phyloP scores from a whole-genome alignment of 768 basidiomycete genomes.

The Mycena olivaceomarginata region DNA sequence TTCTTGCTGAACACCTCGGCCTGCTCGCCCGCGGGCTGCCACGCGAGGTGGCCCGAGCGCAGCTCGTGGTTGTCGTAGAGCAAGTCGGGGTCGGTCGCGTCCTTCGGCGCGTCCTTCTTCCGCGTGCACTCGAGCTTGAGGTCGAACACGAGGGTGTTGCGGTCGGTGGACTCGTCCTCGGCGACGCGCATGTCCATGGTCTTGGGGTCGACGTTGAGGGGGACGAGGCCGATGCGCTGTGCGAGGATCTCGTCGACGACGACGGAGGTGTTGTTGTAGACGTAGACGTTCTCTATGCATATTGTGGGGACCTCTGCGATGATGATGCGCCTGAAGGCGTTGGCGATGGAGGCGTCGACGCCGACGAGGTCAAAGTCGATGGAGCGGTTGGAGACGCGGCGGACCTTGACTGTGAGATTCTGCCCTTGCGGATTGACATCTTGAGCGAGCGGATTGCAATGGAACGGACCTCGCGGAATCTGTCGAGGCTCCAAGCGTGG shows the following conservation, averaged over 20 bases:
- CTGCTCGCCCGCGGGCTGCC: constrained; percentile 92
- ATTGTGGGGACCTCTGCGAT: constrained; percentile 97
- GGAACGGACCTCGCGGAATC: constrained; percentile 83
- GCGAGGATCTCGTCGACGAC: constrained; percentile 96
- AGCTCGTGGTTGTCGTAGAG: constrained; percentile 86
- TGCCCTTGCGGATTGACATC: constrained; percentile 62
- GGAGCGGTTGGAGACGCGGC: constrained; percentile 86
- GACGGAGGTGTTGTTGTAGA: constrained; percentile 96
- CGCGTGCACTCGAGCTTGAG: constrained; percentile 82
- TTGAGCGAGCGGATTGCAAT: constrained; percentile 18
- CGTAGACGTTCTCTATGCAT: constrained; percentile 92
- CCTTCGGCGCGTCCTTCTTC: constrained; percentile 72
- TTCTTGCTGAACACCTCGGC: constrained; percentile 69
- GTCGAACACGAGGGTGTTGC: constrained; percentile 93
- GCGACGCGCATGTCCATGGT: constrained; percentile 75
- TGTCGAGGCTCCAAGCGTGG: constrained; percentile 86
- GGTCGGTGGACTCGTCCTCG: constrained; percentile 87
- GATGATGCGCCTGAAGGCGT: constrained; percentile 93
- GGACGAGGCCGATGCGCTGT: constrained; percentile 94
- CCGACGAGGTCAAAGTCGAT: constrained; percentile 97
- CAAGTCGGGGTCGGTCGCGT: constrained; percentile 71
- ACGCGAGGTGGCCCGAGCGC: constrained; percentile 79
- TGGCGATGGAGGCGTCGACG: constrained; percentile 96
- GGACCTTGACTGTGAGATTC: constrained; percentile 85
- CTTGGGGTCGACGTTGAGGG: constrained; percentile 90